Conservation (phyloP, 176 grass and related monocot genomes). For the Zoysia japonica region DNA sequence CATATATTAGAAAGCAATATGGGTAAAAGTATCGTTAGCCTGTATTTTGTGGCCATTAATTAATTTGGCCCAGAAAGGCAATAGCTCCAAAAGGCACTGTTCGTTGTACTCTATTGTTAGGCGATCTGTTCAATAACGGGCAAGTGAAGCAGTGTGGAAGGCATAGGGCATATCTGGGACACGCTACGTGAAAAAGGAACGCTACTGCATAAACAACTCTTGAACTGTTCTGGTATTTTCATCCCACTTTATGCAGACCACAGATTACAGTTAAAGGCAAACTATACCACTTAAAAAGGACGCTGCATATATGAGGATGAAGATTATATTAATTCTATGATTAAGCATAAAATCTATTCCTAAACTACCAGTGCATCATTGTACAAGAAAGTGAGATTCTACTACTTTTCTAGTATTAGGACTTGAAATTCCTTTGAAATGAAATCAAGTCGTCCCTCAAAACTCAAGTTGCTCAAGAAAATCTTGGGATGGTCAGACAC, state of each 20-base stretch:
- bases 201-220: not conserved
- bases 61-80: not conserved
- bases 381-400: slow-evolving; percentile 46
- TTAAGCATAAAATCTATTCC: slow-evolving; percentile 39
- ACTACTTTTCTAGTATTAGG: slow-evolving; percentile 40
- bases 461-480: slow-evolving; percentile 46
- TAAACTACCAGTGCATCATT: slow-evolving; percentile 32
- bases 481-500: slow-evolving; percentile 17
- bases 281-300: not conserved
- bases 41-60: not conserved
- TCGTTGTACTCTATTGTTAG: no score
- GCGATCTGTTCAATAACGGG: no score
- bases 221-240: no score
- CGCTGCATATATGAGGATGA: not conserved
- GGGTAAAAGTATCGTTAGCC: no score
- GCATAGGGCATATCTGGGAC: no score
- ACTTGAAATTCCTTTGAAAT: slow-evolving; percentile 29
- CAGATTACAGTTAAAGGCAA: not conserved
- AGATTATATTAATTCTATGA: slow-evolving; percentile 40
- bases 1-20: not conserved
- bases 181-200: no score
- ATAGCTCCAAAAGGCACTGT: no score
- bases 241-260: not conserved
- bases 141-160: no score
- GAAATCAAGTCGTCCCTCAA: slow-evolving; percentile 26